Evolutionary conservation across 2,329 filamentous ascomycete species (phyloP).

Genomic region (Phialophora macrospora): DNA sequence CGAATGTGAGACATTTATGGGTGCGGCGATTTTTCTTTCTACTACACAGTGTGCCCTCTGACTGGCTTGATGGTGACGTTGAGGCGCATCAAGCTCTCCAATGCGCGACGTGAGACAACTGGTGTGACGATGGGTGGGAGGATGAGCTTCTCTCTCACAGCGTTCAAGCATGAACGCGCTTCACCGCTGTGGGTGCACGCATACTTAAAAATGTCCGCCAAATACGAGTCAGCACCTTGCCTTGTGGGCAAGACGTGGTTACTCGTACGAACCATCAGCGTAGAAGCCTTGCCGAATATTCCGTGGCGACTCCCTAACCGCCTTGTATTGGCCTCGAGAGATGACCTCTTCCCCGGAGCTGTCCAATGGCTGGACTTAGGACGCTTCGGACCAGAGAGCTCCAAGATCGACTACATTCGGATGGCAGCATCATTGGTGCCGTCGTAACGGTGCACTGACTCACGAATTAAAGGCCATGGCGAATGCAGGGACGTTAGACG

Average conservation of each 20-base stretch:
- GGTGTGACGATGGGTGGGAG: not conserved
- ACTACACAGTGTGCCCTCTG: not conserved
- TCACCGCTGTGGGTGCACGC: conserved; percentile 1
- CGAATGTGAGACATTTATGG: conserved; percentile 26
- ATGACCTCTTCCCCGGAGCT: conserved; percentile 6
- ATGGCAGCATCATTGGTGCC: conserved; percentile 27
- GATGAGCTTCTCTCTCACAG: not conserved
- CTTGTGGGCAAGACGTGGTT: not conserved
- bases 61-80: conserved; percentile 19
- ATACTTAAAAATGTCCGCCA: not conserved
- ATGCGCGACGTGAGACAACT: conserved; percentile 17
- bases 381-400: not conserved
- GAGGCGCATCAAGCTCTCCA: conserved; percentile 19
- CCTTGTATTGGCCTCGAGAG: conserved; percentile 19
- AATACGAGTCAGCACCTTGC: not conserved
- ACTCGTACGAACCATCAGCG: not conserved
- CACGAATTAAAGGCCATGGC: conserved; percentile 2
- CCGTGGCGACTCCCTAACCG: conserved; percentile 29
- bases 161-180: not conserved
- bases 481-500: conserved; percentile 10
- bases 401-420: conserved; percentile 1
- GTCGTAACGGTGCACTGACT: conserved; percentile 27
- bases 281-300: conserved; percentile 22
- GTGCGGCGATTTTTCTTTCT: conserved; percentile 10
- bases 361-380: conserved; percentile 18